phyloP scores from a whole-genome alignment of 371 early-diverging fungal genomes.

The Mucor irregularis region DNA sequence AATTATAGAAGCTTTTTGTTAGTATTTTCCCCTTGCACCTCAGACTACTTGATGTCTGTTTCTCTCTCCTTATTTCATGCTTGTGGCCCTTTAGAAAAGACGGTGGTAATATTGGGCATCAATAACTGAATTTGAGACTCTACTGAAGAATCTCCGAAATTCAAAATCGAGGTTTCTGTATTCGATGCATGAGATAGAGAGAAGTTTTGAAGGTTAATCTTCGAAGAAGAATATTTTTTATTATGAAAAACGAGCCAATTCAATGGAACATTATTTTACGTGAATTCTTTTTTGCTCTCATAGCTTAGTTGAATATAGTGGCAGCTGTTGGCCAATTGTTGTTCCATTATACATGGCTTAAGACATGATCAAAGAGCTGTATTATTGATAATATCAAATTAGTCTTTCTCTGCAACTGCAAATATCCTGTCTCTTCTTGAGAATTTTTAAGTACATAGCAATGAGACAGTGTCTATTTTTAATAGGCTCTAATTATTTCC shows the following conservation, averaged over 20 bases:
- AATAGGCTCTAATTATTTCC: constrained; percentile 3
- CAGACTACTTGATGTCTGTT: constrained; percentile 5
- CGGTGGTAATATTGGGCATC: constrained; percentile 8
- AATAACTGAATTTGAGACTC: constrained; percentile 10
- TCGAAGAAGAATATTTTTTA: constrained; percentile 6
- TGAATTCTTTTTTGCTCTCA: not conserved
- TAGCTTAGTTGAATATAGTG: not conserved
- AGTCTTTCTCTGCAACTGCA: constrained; percentile 9
- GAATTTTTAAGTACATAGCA: constrained; percentile 3
- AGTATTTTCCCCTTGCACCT: constrained; percentile 9
- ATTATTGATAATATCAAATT: constrained; percentile 6
- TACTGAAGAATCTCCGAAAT: constrained; percentile 6
- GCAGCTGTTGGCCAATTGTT: constrained; percentile 10
- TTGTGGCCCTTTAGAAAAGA: constrained; percentile 9
- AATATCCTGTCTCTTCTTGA: constrained; percentile 6
- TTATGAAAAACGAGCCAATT: not conserved
- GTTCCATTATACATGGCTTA: not conserved
- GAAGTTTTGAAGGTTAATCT: constrained; percentile 6
- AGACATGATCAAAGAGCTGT: not conserved
- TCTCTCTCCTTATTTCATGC: constrained; percentile 7
- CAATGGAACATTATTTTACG: constrained; percentile 3
- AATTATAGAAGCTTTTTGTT: constrained; percentile 8
- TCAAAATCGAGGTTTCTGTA: constrained; percentile 9
- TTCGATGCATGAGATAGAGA: constrained; percentile 6
- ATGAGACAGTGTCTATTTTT: not conserved